phyloP scores from a whole-genome alignment of 2,329 filamentous ascomycete genomes.

The Hypoxylon sp. region DNA sequence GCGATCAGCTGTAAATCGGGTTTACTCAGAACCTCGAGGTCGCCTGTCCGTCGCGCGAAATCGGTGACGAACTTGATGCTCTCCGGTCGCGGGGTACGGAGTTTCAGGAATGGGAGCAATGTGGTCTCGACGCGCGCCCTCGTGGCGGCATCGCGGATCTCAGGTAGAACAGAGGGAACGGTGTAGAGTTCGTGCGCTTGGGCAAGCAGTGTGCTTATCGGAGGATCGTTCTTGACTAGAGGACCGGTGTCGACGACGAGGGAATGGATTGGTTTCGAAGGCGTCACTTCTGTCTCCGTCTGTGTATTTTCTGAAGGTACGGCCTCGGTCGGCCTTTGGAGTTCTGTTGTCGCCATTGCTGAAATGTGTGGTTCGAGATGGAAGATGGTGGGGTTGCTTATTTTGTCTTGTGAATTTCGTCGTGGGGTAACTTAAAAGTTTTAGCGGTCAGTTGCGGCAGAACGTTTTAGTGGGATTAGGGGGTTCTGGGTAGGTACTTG shows the following conservation, averaged over 20 bases:
- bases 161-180: conserved; percentile 85
- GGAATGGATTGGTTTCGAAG: conserved; percentile 79
- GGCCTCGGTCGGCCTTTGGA: conserved; percentile 12
- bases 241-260: conserved; percentile 93
- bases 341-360: conserved; percentile 36
- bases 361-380: conserved; percentile 4
- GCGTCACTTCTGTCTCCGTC: conserved; percentile 17
- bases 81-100: conserved; percentile 80
- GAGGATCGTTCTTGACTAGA: conserved; percentile 92
- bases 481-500: background rate
- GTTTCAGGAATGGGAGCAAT: conserved; percentile 85
- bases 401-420: conserved; percentile 38
- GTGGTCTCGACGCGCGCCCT: conserved; percentile 85
- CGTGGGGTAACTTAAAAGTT: conserved; percentile 49
- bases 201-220: conserved; percentile 83
- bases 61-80: conserved; percentile 85
- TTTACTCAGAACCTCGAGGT: conserved; percentile 87
- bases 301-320: background rate
- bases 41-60: conserved; percentile 91
- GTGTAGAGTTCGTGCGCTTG: conserved; percentile 85
- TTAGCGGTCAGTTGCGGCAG: conserved; percentile 49
- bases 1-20: conserved; percentile 93
- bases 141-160: conserved; percentile 89
- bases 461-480: conserved; percentile 23
- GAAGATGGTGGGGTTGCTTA: conserved; percentile 41